A percentile compares a stretch with the other conserved stretches of the same genome.
These are phyloP conservation scores for Diplodia seriata DNA, from an alignment of 2,329 filamentous ascomycete genomes.

Conservation along the genomic window DNA sequence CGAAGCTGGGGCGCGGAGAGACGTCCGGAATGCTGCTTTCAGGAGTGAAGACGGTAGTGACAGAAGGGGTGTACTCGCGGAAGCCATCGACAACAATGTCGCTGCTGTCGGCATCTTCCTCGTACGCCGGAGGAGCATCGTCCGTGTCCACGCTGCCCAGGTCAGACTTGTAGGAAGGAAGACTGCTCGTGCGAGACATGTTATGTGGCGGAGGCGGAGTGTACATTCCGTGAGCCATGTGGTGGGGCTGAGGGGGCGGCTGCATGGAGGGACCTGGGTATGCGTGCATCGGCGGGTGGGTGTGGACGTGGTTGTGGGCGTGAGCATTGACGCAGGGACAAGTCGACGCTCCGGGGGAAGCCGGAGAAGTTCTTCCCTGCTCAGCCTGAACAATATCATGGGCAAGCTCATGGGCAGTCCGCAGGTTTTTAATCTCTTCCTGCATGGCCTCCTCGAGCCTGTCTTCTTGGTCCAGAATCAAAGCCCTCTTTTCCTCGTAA, in stretches of 20 bases:
- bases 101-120: slow-evolving; percentile 48
- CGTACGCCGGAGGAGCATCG: slow-evolving; percentile 51
- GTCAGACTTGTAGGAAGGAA: slow-evolving; percentile 55
- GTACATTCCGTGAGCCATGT: slow-evolving; percentile 36
- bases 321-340: slow-evolving; percentile 17
- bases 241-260: slow-evolving; percentile 34
- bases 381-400: slow-evolving; percentile 55
- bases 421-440: slow-evolving; percentile 57
- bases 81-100: slow-evolving; percentile 54
- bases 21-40: slow-evolving; percentile 50
- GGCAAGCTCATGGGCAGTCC: slow-evolving; percentile 61
- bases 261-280: slow-evolving; percentile 5
- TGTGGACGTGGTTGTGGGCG: slow-evolving; percentile 37
- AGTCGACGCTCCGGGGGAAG: slow-evolving; percentile 9
- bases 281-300: slow-evolving; percentile 34
- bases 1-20: slow-evolving; percentile 47
- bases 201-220: slow-evolving; percentile 39
- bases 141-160: slow-evolving; percentile 38
- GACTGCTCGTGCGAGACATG: slow-evolving; percentile 47
- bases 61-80: slow-evolving; percentile 45
- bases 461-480: slow-evolving; percentile 56
- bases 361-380: slow-evolving; percentile 40
- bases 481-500: slow-evolving; percentile 60
- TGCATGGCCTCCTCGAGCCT: slow-evolving; percentile 49
- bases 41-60: slow-evolving; percentile 45